phyloP scores from a whole-genome alignment of 2,329 filamentous ascomycete genomes.

The Stromatinia cepivora region DNA sequence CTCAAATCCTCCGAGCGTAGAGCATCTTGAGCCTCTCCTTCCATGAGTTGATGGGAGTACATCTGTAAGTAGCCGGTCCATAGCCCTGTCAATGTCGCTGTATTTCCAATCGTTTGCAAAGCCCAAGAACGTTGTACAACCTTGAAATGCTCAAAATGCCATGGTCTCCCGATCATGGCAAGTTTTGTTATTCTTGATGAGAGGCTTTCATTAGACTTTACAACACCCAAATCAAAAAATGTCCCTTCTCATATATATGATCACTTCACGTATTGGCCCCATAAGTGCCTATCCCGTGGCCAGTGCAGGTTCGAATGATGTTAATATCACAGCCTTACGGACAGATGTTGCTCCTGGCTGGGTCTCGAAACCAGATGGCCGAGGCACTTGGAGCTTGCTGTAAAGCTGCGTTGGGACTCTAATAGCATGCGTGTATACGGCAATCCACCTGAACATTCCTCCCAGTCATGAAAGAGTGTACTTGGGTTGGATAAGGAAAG shows the following conservation, averaged over 20 bases:
- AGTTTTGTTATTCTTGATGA: background rate
- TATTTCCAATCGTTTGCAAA: background rate
- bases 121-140: background rate
- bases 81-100: background rate
- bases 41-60: background rate
- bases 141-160: background rate
- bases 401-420: conserved; percentile 25
- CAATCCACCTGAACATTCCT: conserved; percentile 26
- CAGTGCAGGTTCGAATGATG: background rate
- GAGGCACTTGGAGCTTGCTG: conserved; percentile 15
- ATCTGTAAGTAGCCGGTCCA: background rate
- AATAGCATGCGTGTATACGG: conserved; percentile 24
- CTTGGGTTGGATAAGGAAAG: conserved; percentile 10
- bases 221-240: background rate
- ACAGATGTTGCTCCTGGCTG: background rate
- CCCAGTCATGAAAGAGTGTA: background rate
- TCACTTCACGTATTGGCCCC: background rate
- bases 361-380: background rate
- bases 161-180: background rate
- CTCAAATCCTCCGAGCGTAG: background rate
- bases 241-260: background rate
- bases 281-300: background rate
- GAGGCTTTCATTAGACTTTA: background rate
- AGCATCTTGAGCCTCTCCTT: background rate
- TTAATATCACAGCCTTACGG: background rate